A percentile compares a stretch with the other conserved stretches of the same genome.
These are phyloP conservation scores for Fusarium mexicanum DNA, from an alignment of 2,329 filamentous ascomycete genomes.

Conservation along the genomic window DNA sequence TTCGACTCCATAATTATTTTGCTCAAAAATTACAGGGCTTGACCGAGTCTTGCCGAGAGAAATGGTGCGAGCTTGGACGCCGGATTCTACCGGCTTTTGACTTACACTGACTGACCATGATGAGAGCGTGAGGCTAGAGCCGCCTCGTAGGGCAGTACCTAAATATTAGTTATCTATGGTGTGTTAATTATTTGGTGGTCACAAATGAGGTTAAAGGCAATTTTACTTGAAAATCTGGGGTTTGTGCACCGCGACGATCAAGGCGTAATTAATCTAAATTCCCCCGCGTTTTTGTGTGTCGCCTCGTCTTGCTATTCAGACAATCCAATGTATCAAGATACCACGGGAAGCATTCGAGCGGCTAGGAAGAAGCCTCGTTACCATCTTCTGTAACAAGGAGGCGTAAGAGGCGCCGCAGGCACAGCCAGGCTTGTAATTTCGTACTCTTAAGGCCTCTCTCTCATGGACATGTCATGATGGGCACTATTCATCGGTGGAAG, in stretches of 20 bases:
- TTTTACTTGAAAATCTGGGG: background rate
- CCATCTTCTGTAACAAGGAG: background rate
- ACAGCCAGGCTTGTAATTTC: background rate
- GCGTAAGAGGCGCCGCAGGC: constrained; percentile 5
- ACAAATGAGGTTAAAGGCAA: background rate
- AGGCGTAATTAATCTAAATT: background rate
- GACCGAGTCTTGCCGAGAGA: constrained; percentile 21
- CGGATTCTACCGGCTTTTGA: constrained; percentile 6
- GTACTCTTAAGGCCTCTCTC: background rate
- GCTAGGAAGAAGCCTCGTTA: background rate
- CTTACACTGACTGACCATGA: background rate
- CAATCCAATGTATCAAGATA: background rate
- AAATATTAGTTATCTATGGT: background rate
- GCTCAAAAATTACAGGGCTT: background rate
- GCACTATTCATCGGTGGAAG: constrained; percentile 5
- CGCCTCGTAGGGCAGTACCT: background rate
- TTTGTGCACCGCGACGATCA: background rate
- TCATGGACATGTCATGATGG: background rate
- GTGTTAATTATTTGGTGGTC: background rate
- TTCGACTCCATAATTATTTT: background rate
- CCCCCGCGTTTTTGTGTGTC: background rate
- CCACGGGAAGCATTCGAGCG: background rate
- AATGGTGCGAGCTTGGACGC: background rate
- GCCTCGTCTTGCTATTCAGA: background rate
- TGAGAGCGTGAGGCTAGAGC: background rate